A percentile compares a stretch with the other conserved stretches of the same genome.
Evolutionary conservation across 2,329 filamentous ascomycete species (phyloP).

Genomic region (Colletotrichum karsti): DNA sequence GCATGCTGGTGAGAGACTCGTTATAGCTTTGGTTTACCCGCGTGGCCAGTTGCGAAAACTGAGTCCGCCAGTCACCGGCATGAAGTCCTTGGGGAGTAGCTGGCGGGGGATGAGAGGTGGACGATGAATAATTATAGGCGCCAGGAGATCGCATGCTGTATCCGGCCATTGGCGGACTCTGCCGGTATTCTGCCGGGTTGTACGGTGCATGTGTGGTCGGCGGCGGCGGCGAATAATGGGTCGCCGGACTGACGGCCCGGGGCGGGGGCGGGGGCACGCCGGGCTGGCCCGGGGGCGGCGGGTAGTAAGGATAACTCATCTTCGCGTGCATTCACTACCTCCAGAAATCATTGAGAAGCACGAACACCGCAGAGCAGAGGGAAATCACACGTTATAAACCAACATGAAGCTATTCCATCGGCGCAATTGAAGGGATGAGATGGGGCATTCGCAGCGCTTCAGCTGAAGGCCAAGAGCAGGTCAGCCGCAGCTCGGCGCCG

Average conservation of each 20-base stretch:
- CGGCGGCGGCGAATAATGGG: not conserved
- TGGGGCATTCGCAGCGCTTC: too few species aligned
- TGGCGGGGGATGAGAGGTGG: not conserved
- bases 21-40: too few species aligned
- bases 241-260: not conserved
- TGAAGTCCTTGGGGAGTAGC: not conserved
- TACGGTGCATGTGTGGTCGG: not conserved
- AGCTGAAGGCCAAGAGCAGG: too few species aligned
- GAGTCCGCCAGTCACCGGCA: not conserved
- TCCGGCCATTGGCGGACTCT: not conserved
- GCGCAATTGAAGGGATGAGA: too few species aligned
- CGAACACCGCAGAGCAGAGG: too few species aligned
- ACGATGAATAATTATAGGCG: not conserved
- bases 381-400: too few species aligned
- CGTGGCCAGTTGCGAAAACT: not conserved
- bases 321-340: too few species aligned
- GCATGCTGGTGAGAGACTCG: not conserved
- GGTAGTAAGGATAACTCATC: not conserved
- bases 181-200: not conserved
- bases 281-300: constrained; percentile 5
- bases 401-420: too few species aligned
- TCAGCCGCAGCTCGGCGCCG: too few species aligned
- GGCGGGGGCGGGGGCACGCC: not conserved
- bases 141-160: not conserved
- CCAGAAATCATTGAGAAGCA: too few species aligned